Percentiles rank a stretch among this genome's conserved stretches.
Evolutionary conservation across 768 basidiomycete genomes (phyloP).

Genomic region (Naganishia vaughanmartiniae): DNA sequence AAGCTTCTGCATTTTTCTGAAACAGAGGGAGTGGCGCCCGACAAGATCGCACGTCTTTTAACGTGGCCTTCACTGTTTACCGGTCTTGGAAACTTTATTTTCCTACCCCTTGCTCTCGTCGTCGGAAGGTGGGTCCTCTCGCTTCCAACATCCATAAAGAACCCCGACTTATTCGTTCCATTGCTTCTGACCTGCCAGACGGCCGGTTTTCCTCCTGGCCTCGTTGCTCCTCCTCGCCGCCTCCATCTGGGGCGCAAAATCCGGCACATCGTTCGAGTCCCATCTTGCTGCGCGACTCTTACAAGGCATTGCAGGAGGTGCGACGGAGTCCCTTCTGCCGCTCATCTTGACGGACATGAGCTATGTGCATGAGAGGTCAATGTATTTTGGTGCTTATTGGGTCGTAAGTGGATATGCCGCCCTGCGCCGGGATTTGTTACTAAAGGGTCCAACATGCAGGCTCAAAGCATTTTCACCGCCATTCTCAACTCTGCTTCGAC

Average conservation of each 20-base stretch:
- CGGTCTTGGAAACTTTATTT: conserved; percentile 24
- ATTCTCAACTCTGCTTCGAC: conserved; percentile 7
- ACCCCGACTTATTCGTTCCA: not conserved
- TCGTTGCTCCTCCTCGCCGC: conserved; percentile 12
- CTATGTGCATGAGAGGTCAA: conserved; percentile 7
- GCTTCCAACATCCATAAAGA: not conserved
- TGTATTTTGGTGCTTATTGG: conserved; percentile 22
- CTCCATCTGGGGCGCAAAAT: conserved; percentile 14
- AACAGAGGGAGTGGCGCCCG: conserved; percentile 23
- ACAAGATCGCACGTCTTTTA: conserved; percentile 13
- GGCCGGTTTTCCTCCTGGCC: conserved; percentile 20
- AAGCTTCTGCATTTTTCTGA: not conserved
- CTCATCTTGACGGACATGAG: conserved; percentile 28
- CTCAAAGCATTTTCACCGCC: conserved; percentile 21
- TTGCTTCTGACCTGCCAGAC: not conserved
- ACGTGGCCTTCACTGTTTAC: conserved; percentile 28
- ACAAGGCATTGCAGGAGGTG: conserved; percentile 11
- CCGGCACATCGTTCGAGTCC: conserved; percentile 6
- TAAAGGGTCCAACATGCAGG: not conserved
- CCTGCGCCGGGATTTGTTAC: not conserved
- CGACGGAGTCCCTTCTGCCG: conserved; percentile 16
- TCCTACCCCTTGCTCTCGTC: conserved; percentile 21
- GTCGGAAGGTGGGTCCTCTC: conserved; percentile 16
- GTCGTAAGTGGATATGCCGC: not conserved
- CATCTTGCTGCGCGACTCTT: conserved; percentile 18